phyloP scores from a whole-genome alignment of 805 yeast genomes.

The Schwanniomyces polymorphus region DNA sequence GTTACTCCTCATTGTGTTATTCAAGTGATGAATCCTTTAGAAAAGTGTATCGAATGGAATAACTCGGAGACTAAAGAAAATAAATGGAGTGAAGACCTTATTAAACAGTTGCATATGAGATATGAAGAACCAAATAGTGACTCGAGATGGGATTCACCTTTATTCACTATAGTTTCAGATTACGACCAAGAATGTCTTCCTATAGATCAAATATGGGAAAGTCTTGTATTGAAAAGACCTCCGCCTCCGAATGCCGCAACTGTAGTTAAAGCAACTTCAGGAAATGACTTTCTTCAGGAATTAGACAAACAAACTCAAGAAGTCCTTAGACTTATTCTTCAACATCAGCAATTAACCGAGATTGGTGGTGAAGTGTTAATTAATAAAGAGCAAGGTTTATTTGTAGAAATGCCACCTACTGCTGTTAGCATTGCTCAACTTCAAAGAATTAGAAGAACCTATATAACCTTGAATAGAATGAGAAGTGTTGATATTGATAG shows the following conservation, averaged over 20 bases:
- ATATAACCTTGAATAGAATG: slow-evolving; percentile 76
- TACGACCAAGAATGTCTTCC: slow-evolving; percentile 52
- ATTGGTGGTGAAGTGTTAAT: slow-evolving; percentile 53
- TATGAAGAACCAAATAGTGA: slow-evolving; percentile 91
- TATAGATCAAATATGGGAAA: slow-evolving; percentile 65
- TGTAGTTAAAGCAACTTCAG: slow-evolving; percentile 73
- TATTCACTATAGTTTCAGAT: slow-evolving; percentile 65
- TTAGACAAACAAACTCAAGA: slow-evolving; percentile 70
- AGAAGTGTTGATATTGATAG: slow-evolving; percentile 70
- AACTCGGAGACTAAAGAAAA: slow-evolving; percentile 21
- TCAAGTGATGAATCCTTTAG: slow-evolving; percentile 71
- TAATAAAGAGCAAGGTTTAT: slow-evolving; percentile 41
- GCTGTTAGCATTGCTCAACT: slow-evolving; percentile 71
- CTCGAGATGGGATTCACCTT: slow-evolving; percentile 92
- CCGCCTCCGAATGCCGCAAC: slow-evolving; percentile 86
- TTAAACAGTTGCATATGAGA: slow-evolving; percentile 73
- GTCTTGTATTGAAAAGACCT: slow-evolving; percentile 58
- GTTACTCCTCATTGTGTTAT: slow-evolving; percentile 81
- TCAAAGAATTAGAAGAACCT: slow-evolving; percentile 82
- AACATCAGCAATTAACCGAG: slow-evolving; percentile 54
- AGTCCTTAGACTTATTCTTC: slow-evolving; percentile 62
- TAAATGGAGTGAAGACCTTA: slow-evolving; percentile 65
- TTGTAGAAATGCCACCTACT: slow-evolving; percentile 62
- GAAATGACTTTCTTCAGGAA: slow-evolving; percentile 73
- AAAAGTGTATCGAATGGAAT: slow-evolving; percentile 67